Evolutionary conservation across 495 filamentous ascomycete genomes (phyloP).

Genomic region (Talaromyces stipitatus): DNA sequence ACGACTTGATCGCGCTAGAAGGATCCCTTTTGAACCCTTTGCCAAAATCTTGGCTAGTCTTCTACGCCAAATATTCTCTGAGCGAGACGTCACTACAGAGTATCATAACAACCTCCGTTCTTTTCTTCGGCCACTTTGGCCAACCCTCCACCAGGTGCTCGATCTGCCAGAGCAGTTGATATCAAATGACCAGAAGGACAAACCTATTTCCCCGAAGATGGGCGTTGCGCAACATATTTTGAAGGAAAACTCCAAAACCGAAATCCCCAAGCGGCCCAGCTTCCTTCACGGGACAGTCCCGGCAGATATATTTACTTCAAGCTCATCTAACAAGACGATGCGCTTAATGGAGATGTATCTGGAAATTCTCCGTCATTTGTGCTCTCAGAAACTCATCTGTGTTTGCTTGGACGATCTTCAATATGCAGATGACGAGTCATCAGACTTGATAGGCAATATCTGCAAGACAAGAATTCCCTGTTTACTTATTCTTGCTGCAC

Average conservation of each 20-base stretch:
- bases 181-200: constrained; percentile 34
- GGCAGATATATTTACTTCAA: constrained; percentile 62
- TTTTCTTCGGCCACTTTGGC: constrained; percentile 71
- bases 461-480: constrained; percentile 66
- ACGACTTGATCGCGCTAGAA: constrained; percentile 76
- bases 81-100: constrained; percentile 73
- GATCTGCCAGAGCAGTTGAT: constrained; percentile 72
- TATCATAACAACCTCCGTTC: constrained; percentile 71
- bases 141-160: constrained; percentile 64
- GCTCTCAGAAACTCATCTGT: constrained; percentile 70
- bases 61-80: constrained; percentile 86
- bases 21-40: constrained; percentile 76
- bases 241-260: constrained; percentile 21
- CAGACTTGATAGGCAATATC: constrained; percentile 71
- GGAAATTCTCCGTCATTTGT: constrained; percentile 73
- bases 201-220: constrained; percentile 23
- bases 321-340: constrained; percentile 63
- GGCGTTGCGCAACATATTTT: constrained; percentile 22
- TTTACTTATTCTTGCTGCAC: constrained; percentile 58
- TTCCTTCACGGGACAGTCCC: constrained; percentile 45
- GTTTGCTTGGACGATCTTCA: constrained; percentile 82
- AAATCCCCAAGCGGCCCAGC: constrained; percentile 29
- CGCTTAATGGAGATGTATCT: constrained; percentile 77
- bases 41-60: constrained; percentile 72
- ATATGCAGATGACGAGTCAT: constrained; percentile 76